Evolutionary conservation across 768 basidiomycete species (phyloP), one percentile per base, ranked within the genome.

Genomic region (Saitozyma sp.): DNA sequence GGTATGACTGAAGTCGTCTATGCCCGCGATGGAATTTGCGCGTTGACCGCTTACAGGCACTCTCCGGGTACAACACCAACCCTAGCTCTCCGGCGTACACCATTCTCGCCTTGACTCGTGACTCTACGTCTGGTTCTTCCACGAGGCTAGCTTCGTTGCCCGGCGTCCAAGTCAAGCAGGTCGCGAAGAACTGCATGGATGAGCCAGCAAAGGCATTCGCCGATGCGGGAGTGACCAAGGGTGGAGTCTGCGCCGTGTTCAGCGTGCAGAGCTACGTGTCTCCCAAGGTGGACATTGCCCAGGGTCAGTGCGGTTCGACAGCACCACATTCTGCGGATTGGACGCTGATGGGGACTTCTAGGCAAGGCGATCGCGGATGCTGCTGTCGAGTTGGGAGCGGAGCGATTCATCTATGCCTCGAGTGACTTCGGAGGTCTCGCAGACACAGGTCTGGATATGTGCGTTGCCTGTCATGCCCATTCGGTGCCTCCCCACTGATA

Each of bases 261-360:
- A 70, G 68, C 49, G 58, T 63, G 9, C 68, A 70, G 49, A 65
- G 68, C 1, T 70, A 70, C 48, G 68, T 67, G 8, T 48, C 59
- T 50, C 54, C 59, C 48, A 54, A 46, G 39, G 51, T 46, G 6
- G 65, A 67, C 54, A 58, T 60, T 11, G 54, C 49, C n/a, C 65
- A 67, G 46, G 68, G 68, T 70, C 51, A 54, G 62, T 51, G 20
- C 41, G 63, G 14, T 51, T 50, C 37, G 9, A 10, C 46, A 11
- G 14, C 14, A 13, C 40, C n/a, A 57, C 17, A 17, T 45, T 42
- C 41, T 42, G 2, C 50, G 13, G 6, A 19, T 2, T 40, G n/a
- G 17, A 8, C 9, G 8, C 37, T 11, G 7, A 29, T 11, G 56
- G 11, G 37, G 43, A 45, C 46, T 6, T 3, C 46, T 43, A 70